Evolutionary conservation across 345 rosid genomes (phyloP), one percentile per base, ranked within the genome.

Genomic region (Moricandia moricandioides): DNA sequence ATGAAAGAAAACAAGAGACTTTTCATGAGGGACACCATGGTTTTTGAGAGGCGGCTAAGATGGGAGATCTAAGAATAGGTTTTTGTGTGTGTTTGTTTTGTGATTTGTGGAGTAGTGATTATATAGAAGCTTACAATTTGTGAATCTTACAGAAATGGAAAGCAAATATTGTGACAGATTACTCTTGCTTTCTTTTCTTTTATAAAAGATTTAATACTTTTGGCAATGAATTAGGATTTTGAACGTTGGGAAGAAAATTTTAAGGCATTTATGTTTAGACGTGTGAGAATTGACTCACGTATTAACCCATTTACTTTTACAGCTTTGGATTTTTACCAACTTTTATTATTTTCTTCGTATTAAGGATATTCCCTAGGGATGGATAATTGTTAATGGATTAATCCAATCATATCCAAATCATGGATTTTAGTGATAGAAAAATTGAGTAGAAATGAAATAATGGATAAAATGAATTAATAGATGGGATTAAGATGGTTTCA

Each of bases 11-110:
- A 49, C n/a, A 37, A 61, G 4, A 81, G 21, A 54, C 70, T 72
- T 34, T 21, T 62, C 5, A 47, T 67, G 60, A 72, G 59, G 67
- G 30, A 1, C 63, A 29, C 76, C 87, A 83, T 86, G 24, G 33
- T 64, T 47, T 12, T 26, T 9, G 4, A 39, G 71, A 31, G 31
- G 61, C 61, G 35, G 24, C 18, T 39, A 51, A 21, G 62, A 74
- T n/a, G 34, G 4, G 61, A 51, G 62, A 74, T 45, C 40, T 67
- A 30, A 62, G 10, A 67, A 0, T 33, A 37, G 49, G 57, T 5
- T 9, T 43, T 12, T 62, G 68, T 47, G 21, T 29, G 40, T 16
- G 39, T 71, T 43, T 47, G 8, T 9, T 43, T 12, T 62, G 68
- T 47, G 21, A 13, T 69, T 68, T 9, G 40, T 29, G 39, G 6